Conservation (phyloP, 352 stramenopile genomes). For the Globisporangium carolinianum region DNA sequence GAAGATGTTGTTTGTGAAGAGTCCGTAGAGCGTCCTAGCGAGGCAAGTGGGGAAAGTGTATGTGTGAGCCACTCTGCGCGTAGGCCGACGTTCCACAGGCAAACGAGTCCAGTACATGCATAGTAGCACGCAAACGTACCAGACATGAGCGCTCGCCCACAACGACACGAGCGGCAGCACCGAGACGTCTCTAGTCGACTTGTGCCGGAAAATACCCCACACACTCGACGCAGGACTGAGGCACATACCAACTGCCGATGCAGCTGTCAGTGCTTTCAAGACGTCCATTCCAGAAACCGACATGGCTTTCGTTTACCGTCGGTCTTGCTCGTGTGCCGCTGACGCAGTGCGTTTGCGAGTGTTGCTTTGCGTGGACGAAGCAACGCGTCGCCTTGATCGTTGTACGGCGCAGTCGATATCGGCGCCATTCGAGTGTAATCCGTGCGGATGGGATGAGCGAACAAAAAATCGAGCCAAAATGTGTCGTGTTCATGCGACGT, state of each 20-base stretch:
- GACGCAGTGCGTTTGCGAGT: too few species aligned
- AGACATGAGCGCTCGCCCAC: constrained; percentile 3
- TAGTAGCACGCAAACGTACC: background rate
- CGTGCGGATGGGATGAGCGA: too few species aligned
- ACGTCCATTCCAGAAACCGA: background rate
- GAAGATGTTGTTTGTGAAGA: constrained; percentile 3
- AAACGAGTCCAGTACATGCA: background rate
- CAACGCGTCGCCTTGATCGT: too few species aligned
- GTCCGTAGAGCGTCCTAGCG: constrained; percentile 1
- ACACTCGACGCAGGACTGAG: constrained; percentile 1
- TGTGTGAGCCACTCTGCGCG: too few species aligned
- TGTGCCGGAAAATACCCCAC: background rate
- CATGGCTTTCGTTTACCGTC: background rate
- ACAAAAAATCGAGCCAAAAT: too few species aligned
- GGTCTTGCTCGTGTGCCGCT: too few species aligned
- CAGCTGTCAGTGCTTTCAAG: background rate
- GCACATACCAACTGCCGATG: constrained; percentile 1
- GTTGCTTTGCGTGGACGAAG: too few species aligned
- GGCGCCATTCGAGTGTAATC: too few species aligned
- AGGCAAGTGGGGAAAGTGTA: too few species aligned
- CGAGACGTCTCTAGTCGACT: constrained; percentile 4
- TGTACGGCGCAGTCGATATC: too few species aligned
- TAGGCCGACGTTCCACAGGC: too few species aligned
- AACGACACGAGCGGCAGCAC: constrained; percentile 10
- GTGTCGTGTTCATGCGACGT: background rate